Evolutionary conservation across 352 stramenopile genomes (phyloP), one percentile per base, ranked within the genome.

Genomic region (Phytophthora kernoviae): DNA sequence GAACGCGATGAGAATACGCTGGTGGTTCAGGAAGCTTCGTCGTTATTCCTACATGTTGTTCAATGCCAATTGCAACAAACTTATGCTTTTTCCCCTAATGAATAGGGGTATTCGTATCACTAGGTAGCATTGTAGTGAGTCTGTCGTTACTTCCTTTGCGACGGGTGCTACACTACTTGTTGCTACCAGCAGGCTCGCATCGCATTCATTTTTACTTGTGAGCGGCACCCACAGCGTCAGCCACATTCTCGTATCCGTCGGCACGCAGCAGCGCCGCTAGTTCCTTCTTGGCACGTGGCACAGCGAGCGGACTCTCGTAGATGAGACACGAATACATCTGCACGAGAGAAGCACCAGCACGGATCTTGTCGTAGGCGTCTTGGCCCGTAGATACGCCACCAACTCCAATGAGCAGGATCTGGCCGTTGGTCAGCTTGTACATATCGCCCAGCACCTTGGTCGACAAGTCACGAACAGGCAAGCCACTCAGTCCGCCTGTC

Each of bases 321-420:
- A 97, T 92, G 8, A 98, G 58, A 26, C 90, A 93, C 54, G 90
- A 97, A 76, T 98, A 98, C 66, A 98, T 87, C 60, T 98, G 90
- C 52, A 98, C 94, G 11, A 98, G 80, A 36, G 83, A 97, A 7
- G 98, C 98, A 26, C 98, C 98, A 6, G 97, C 97, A 26, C 87
- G 87, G 46, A 99, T 96, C 81, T 99, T 99, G 36, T 99, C 97
- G 66, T 98, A 99, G 0, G 90, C 97, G 69, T 99, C 96, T 54
- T 97, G 73, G 10, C 92, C 92, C n/a, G 73, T 92, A 3, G 82
- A 83, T 27, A 98, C 87, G 26, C 94, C 93, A 5, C 92, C 97
- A 5, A 99, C 97, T 18, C 97, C 97, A 50, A 99, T 98, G 33
- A 99, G 94, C 14, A 93, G 94, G 34, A 99, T 79, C 56, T 88